A percentile compares a stretch with the other conserved stretches of the same genome.
phyloP scores from a whole-genome alignment of 2,329 filamentous ascomycete species.

The Aspergillus aculeatinus region DNA sequence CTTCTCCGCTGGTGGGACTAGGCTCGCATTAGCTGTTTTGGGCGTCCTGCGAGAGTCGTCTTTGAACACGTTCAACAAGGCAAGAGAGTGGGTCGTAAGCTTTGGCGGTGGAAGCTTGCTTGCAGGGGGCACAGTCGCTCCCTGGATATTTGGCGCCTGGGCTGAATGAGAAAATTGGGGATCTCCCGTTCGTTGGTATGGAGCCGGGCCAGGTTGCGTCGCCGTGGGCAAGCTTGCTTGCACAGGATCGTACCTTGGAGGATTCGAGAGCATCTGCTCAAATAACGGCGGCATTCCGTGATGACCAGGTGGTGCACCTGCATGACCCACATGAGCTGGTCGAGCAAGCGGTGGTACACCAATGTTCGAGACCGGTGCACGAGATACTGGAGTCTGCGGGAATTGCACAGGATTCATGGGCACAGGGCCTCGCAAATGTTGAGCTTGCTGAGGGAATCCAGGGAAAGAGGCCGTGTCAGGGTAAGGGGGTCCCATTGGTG shows the following conservation, averaged over 20 bases:
- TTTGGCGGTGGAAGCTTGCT: constrained; percentile 59
- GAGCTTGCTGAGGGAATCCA: constrained; percentile 37
- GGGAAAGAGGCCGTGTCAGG: constrained; percentile 48
- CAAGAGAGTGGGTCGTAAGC: constrained; percentile 57
- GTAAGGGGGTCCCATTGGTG: constrained; percentile 55
- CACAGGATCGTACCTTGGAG: constrained; percentile 21
- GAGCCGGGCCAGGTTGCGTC: constrained; percentile 34
- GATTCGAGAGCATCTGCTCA: constrained; percentile 24
- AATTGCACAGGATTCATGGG: constrained; percentile 30
- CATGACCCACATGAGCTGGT: constrained; percentile 16
- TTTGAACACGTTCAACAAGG: constrained; percentile 61
- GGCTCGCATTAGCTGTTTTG: constrained; percentile 20
- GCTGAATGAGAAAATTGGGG: constrained; percentile 44
- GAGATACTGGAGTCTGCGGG: constrained; percentile 16
- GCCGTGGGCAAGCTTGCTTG: constrained; percentile 15
- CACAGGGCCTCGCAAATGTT: constrained; percentile 16
- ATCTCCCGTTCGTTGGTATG: constrained; percentile 50
- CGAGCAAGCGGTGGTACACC: constrained; percentile 12
- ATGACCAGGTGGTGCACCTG: constrained; percentile 20
- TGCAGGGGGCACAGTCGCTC: constrained; percentile 55
- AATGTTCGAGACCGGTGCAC: constrained; percentile 11
- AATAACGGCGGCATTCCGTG: constrained; percentile 23
- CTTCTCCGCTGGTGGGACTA: constrained; percentile 18
- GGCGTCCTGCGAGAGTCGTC: constrained; percentile 29
- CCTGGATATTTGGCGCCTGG: constrained; percentile 35